Base-by-base conservation (phyloP, 306 rosid genomes). In the Aeschynomene evenia region DNA sequence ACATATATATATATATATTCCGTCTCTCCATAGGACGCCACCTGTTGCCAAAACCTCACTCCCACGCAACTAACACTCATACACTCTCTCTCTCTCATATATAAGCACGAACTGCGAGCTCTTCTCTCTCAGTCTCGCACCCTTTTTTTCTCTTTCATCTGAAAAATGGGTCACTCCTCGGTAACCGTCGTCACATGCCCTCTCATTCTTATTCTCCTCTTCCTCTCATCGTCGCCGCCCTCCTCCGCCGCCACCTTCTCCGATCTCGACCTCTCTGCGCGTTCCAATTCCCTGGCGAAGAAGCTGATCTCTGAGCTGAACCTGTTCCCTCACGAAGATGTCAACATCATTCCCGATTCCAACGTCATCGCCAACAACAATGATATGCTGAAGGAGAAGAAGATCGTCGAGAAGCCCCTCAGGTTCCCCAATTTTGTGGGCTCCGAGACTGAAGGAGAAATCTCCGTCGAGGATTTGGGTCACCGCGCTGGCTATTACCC, bases 401-500 rank as follows among this genome's bases (percentile, higher is more conserved):
- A 59, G 66, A 71, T 94, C 72, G 88, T 88, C 7, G 98, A 94
- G 95, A 88, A 78, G 83, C 82, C 76, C 2, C 77, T 94, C 16
- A 72, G 60, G 33, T 82, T 94, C 67, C 97, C 97, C 2, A 72
- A 80, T 73, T 46, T 89, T 15, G 46, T 68, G 6, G 78, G 37
- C 21, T 78, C 92, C 9, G 85, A 75, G 15, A 84, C 91, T 14
- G 90, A 60, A 45, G 91, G 66, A n/a, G 91, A 62, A 5, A 71
- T 62, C 48, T 58, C 91, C 21, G 66, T 85, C 49, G 92, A 90
- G 19, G 96, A 94, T 21, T 85, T 94, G 68, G 87, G 92, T 62
- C 98, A 94, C 55, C 94, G 86, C 21, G 98, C 98, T 73, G 98
- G 98, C 4, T 94, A 94, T 77, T 88, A 81, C 79, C 72, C 86